phyloP scores from a whole-genome alignment of 495 filamentous ascomycete species.

The Aspergillus steynii region DNA sequence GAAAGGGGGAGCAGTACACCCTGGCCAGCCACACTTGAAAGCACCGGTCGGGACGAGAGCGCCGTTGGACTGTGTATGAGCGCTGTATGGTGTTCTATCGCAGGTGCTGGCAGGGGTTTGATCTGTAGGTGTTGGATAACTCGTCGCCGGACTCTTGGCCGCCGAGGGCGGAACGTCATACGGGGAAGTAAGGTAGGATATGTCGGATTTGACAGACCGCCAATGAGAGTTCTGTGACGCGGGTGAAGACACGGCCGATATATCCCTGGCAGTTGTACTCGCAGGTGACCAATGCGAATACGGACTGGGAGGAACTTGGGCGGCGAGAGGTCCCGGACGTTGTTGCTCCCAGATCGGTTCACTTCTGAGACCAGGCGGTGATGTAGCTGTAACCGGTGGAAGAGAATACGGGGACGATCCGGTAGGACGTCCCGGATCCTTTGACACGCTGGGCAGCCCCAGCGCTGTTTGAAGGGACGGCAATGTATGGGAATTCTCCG shows the following conservation, averaged over 20 bases:
- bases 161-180: constrained; percentile 29
- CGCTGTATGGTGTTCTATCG: constrained; percentile 26
- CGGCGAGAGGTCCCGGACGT: constrained; percentile 25
- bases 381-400: constrained; percentile 26
- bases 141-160: constrained; percentile 37
- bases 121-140: constrained; percentile 47
- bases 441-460: constrained; percentile 22
- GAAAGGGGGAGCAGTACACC: constrained; percentile 83
- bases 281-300: constrained; percentile 43
- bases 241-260: constrained; percentile 41
- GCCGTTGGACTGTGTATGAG: constrained; percentile 27
- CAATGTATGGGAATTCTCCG: constrained; percentile 38
- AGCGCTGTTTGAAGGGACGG: constrained; percentile 48
- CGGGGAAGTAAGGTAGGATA: constrained; percentile 25
- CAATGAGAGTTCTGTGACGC: constrained; percentile 34
- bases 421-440: constrained; percentile 22
- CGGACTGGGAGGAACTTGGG: constrained; percentile 37
- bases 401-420: constrained; percentile 25
- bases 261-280: constrained; percentile 33
- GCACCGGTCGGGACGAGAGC: constrained; percentile 25
- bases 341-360: constrained; percentile 38
- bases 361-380: constrained; percentile 30
- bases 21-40: constrained; percentile 66
- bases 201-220: constrained; percentile 28
- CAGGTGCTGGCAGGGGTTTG: constrained; percentile 25